Conservation (phyloP, 2,329 filamentous ascomycete species). For the Macrophomina tecta region DNA sequence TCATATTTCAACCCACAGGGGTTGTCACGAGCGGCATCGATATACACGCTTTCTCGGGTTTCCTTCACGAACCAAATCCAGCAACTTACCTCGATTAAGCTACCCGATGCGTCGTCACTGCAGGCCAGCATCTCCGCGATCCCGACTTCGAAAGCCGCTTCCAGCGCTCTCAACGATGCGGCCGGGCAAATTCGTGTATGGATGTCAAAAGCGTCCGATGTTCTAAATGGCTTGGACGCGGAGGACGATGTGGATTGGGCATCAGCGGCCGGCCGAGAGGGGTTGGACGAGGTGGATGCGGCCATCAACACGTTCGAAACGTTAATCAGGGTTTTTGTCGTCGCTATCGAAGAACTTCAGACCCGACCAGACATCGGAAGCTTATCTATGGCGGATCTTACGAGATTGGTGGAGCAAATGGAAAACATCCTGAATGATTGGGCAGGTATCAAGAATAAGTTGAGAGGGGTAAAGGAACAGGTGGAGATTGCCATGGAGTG, state of each 20-base stretch:
- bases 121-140: constrained; percentile 85
- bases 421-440: constrained; percentile 84
- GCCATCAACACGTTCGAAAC: constrained; percentile 85
- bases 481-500: constrained; percentile 99
- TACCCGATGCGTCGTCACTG: constrained; percentile 84
- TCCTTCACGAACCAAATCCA: constrained; percentile 94
- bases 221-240: constrained; percentile 85
- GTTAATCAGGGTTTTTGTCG: constrained; percentile 89
- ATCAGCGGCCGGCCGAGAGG: constrained; percentile 83
- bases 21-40: constrained; percentile 75
- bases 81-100: constrained; percentile 85
- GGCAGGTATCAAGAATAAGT: constrained; percentile 77
- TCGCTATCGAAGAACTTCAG: constrained; percentile 92
- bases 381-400: constrained; percentile 74
- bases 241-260: constrained; percentile 98
- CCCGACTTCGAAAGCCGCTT: constrained; percentile 81
- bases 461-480: constrained; percentile 83
- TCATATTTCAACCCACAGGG: constrained; percentile 72
- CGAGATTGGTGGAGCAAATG: constrained; percentile 83
- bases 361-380: constrained; percentile 74
- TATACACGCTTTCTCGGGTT: constrained; percentile 89
- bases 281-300: constrained; percentile 70
- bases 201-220: constrained; percentile 91
- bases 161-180: constrained; percentile 81
- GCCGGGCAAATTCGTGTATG: constrained; percentile 92